Evolutionary conservation across 345 rosid species (phyloP).

Genomic region (Gossypium thurberi): DNA sequence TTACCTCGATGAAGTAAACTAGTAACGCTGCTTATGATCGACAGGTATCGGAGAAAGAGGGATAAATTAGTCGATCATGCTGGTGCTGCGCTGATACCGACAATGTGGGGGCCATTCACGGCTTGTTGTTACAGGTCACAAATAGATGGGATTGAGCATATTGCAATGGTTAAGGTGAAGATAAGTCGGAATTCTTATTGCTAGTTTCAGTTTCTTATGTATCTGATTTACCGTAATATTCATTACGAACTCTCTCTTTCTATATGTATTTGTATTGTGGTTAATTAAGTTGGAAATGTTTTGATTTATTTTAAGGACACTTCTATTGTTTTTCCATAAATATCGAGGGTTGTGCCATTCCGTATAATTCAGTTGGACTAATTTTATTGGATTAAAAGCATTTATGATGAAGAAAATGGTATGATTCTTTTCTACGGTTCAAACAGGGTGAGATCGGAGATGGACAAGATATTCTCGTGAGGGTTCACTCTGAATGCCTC

Average conservation of each 20-base stretch:
- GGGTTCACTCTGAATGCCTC: slow-evolving; percentile 78
- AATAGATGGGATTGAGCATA: slow-evolving; percentile 88
- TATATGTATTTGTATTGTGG: not conserved
- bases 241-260: not conserved
- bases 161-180: slow-evolving; percentile 98
- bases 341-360: too few relatives aligned
- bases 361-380: too few relatives aligned
- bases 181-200: not conserved
- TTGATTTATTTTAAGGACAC: too few relatives aligned
- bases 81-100: slow-evolving; percentile 74
- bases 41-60: slow-evolving; percentile 82
- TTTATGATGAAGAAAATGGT: not conserved
- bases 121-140: slow-evolving; percentile 71
- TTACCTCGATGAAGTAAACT: not conserved
- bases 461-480: slow-evolving; percentile 74
- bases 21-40: slow-evolving; percentile 4
- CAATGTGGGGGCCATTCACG: slow-evolving; percentile 89
- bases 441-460: slow-evolving; percentile 68
- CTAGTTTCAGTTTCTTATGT: not conserved
- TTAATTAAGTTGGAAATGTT: not conserved
- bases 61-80: slow-evolving; percentile 73
- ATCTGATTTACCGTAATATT: not conserved
- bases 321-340: too few relatives aligned
- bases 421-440: slow-evolving; percentile 8
- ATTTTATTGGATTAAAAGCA: not conserved